phyloP scores from a whole-genome alignment of 371 early-diverging fungal genomes.

The Conidiobolus incongruus region DNA sequence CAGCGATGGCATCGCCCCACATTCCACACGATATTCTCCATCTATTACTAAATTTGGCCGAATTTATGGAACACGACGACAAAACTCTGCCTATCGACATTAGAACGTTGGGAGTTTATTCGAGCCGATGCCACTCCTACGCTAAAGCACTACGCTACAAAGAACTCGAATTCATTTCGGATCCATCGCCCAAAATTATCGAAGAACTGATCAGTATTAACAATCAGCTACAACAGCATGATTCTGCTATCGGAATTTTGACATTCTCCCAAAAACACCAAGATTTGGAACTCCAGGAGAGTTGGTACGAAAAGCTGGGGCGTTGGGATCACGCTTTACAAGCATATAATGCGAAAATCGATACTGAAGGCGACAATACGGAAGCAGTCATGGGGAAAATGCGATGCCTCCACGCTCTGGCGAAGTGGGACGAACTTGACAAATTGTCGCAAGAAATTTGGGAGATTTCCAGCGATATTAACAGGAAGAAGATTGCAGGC shows the following conservation, averaged over 20 bases:
- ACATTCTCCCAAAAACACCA: conserved; percentile 73
- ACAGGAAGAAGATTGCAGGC: conserved; percentile 48
- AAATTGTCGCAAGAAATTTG: conserved; percentile 66
- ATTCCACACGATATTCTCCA: conserved; percentile 86
- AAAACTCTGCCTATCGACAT: conserved; percentile 87
- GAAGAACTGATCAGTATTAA: conserved; percentile 88
- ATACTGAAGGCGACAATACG: conserved; percentile 47
- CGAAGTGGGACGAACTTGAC: conserved; percentile 80
- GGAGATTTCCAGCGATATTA: conserved; percentile 26
- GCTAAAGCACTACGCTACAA: conserved; percentile 94
- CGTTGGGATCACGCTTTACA: conserved; percentile 88
- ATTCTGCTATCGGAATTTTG: conserved; percentile 88
- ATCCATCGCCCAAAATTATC: conserved; percentile 66
- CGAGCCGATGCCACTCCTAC: conserved; percentile 83
- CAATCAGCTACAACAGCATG: conserved; percentile 85
- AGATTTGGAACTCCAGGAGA: conserved; percentile 64
- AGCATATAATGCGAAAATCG: conserved; percentile 65
- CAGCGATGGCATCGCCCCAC: conserved; percentile 59
- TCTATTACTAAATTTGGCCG: conserved; percentile 78
- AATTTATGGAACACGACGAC: conserved; percentile 97
- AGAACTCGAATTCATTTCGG: conserved; percentile 81
- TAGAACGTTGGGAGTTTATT: conserved; percentile 69
- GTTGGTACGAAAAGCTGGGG: conserved; percentile 88
- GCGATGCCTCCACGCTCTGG: conserved; percentile 78
- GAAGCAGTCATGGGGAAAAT: conserved; percentile 69